Evolutionary conservation across 148 eudicot species (phyloP).

Genomic region (Persicaria maculosa): DNA sequence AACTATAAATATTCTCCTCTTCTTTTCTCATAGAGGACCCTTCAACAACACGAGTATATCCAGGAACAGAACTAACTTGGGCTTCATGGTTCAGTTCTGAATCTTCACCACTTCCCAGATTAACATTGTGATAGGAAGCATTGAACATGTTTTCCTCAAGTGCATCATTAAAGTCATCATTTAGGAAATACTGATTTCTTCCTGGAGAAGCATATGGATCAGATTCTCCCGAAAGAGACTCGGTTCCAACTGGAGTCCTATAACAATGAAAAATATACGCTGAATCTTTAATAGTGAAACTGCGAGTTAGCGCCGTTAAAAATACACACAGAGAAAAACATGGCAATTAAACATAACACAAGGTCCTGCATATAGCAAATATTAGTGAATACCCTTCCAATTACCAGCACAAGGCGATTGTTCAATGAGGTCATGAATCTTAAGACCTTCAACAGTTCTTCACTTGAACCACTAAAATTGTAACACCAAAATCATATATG

Average conservation of each 20-base stretch:
- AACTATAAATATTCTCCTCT: conserved; percentile 22
- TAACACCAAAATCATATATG: not conserved
- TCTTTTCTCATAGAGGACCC: conserved; percentile 30
- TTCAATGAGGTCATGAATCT: not conserved
- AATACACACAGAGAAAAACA: not conserved
- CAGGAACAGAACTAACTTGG: conserved; percentile 49
- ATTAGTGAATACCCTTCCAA: not conserved
- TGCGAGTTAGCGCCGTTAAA: not conserved
- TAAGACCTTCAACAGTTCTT: not conserved
- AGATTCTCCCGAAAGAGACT: conserved; percentile 67
- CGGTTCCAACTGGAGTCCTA: conserved; percentile 89
- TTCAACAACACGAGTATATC: conserved; percentile 36
- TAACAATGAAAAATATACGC: conserved; percentile 11
- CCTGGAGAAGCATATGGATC: conserved; percentile 69
- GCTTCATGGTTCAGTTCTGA: conserved; percentile 36
- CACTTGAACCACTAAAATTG: not conserved
- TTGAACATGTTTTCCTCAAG: conserved; percentile 38
- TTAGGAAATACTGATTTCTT: conserved; percentile 41
- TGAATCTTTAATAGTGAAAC: too few relatives aligned
- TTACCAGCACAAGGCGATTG: not conserved
- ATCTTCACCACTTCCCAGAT: conserved; percentile 35
- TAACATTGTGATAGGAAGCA: conserved; percentile 44
- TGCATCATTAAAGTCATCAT: conserved; percentile 35
- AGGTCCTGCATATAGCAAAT: not conserved
- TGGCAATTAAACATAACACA: not conserved